Evolutionary conservation across 164 flowering plant genomes (phyloP).

Genomic region (Berberis thunbergii): DNA sequence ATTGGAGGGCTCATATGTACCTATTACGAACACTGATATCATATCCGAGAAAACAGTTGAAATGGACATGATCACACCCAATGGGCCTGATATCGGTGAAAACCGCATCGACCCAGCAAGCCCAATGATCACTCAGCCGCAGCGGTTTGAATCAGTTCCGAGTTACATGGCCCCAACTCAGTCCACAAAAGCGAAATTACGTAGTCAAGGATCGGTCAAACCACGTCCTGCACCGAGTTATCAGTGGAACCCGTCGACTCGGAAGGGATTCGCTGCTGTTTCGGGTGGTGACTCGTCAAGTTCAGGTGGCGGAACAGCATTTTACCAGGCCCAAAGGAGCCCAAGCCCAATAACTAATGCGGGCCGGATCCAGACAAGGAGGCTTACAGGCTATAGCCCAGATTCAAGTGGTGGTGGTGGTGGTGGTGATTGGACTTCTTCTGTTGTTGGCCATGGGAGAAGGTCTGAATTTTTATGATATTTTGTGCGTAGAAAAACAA

Average conservation of each 20-base stretch:
- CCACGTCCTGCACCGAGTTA: constrained; percentile 11
- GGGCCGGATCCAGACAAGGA: constrained; percentile 14
- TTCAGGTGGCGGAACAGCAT: constrained; percentile 43
- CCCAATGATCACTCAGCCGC: constrained; percentile 12
- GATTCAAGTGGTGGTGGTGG: constrained; percentile 24
- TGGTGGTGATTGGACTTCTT: constrained; percentile 29
- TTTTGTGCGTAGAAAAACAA: neutral
- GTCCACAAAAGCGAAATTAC: constrained; percentile 77
- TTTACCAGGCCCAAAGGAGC: constrained; percentile 32
- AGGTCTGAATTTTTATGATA: constrained; percentile 5
- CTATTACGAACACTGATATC: constrained; percentile 42
- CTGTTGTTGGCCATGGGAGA: constrained; percentile 24
- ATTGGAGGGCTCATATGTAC: constrained; percentile 30
- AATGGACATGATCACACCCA: constrained; percentile 47
- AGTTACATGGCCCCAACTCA: constrained; percentile 93
- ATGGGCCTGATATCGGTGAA: constrained; percentile 7
- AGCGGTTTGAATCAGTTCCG: constrained; percentile 33
- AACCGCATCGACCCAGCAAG: constrained; percentile 15
- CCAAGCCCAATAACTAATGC: constrained; percentile 34
- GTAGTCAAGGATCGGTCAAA: constrained; percentile 11
- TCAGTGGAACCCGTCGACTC: constrained; percentile 62
- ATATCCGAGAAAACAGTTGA: constrained; percentile 81
- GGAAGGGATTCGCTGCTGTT: constrained; percentile 11
- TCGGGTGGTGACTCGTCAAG: constrained; percentile 46
- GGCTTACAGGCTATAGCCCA: constrained; percentile 29